Base-by-base conservation (phyloP, 225 moss, liverwort and hornwort species). In the Sphagnum contortum region DNA sequence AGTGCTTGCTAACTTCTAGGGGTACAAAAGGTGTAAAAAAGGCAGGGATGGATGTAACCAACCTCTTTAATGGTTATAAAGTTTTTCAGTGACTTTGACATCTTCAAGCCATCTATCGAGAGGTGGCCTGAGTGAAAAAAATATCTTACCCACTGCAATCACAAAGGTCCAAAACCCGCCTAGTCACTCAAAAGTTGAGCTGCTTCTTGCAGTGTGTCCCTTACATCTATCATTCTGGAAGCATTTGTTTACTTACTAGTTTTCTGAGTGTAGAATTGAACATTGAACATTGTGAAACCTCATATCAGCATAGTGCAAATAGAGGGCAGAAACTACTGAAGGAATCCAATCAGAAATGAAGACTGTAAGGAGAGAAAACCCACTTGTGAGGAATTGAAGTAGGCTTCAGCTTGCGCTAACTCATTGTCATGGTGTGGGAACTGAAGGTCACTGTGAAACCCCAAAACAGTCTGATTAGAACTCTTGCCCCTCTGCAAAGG, bases 81-180 rank as follows among this genome's bases (percentile, higher is more conserved):
- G 58, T 96, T 96, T 71, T 92, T 96, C 77, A 96, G 72, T n/a
- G 96, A 96, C 66, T 96, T 96, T 1, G 96, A 92, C 96, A 96
- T 96, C 77, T 90, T 96, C 44, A 96, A 75, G 64, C 96, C 96
- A 69, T 96, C 87, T 57, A 96, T 92, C 45, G 90, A 88, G 64
- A 96, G 81, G 80, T 96, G 96, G 60, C 92, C 96, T 67, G 96
- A 96, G 76, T 96, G 96, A 54, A 92, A 76, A 68, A 92, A 96
- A 69, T 96, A 92, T 52, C 88, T 88, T 9, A 96, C 96, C 96
- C 96, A 96, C 92, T 95, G 90, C 73, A 69, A 51, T 69, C 70
- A 66, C 59, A 48, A 64, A 62, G 68, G 9, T 46, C 70, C 71
- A 69, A 63, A 65, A 60, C 47, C 51, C 4, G 2, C 52, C 48